Evolutionary conservation across 139 green algal species (phyloP).

Genomic region (Coelastrella sp.): DNA sequence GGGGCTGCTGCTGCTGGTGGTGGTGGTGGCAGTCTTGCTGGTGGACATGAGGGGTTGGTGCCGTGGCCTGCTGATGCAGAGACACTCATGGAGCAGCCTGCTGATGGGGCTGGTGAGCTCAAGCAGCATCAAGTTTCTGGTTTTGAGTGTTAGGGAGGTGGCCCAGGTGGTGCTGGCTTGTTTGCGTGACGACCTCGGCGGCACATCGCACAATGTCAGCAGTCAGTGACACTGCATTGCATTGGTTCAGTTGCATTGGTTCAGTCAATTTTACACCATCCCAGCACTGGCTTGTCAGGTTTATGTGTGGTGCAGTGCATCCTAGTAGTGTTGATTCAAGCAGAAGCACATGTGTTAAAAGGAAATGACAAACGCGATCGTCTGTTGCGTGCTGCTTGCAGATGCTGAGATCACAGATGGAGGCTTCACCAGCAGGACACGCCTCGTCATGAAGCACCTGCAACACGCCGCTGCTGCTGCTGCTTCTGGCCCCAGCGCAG

Average conservation of each 20-base stretch:
- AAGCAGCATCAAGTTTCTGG: too few species aligned
- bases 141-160: neutral
- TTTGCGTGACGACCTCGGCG: neutral
- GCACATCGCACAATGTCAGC: too few species aligned
- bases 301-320: too few species aligned
- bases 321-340: neutral
- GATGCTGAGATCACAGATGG: constrained; percentile 15
- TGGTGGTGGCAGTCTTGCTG: neutral
- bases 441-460: constrained; percentile 35
- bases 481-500: neutral
- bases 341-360: neutral
- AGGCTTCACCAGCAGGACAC: constrained; percentile 29
- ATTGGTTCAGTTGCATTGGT: too few species aligned
- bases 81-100: constrained; percentile 1
- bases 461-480: constrained; percentile 20
- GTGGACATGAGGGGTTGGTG: neutral
- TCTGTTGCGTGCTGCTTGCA: neutral
- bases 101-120: neutral
- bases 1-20: neutral
- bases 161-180: neutral
- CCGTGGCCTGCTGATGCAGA: constrained; percentile 29
- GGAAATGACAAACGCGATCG: too few species aligned
- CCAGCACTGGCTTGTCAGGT: too few species aligned
- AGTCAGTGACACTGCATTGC: too few species aligned
- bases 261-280: too few species aligned